Evolutionary conservation across 2,329 filamentous ascomycete genomes (phyloP), one percentile per base, ranked within the genome.

Genomic region (Xylaria digitata): DNA sequence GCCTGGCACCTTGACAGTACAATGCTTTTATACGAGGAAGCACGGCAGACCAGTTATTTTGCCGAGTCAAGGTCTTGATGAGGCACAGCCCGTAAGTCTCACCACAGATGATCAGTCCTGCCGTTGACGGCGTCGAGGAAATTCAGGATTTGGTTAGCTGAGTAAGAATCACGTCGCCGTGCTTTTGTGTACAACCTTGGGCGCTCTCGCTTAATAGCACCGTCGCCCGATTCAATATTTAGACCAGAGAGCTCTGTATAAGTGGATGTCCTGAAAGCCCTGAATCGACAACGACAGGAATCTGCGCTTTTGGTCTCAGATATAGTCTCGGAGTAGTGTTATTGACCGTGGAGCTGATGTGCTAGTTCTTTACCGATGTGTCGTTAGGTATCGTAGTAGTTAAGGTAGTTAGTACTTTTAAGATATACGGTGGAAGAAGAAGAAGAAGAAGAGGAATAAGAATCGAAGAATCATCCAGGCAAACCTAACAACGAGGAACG

Each of bases 11-110:
- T 46, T 63, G 32, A 58, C 42, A 48, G 59, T 34, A 61, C 43
- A 37, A 30, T 43, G 54, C 53, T 61, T 56, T 62, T 52, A 65
- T 62, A 61, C 11, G 49, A 53, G 45, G 13, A 63, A 57, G 52
- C 43, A 63, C 49, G 46, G 52, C 19, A 50, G 26, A 23, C 37
- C 15, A 37, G 32, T 60, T 63, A 42, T 26, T 54, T 66, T 68
- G 71, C 69, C 70, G 69, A 70, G 50, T 72, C 68, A 74, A 72
- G 66, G 58, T 59, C 70, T 68, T 63, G 65, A 26, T 21, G 69
- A 70, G 69, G 70, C 71, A 71, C 70, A 74, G 70, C 61, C 71
- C 62, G 60, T 63, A 61, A 69, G 69, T 68, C 70, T 71, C 56
- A 73, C 69, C 72, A 73, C 65, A 64, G 63, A 57, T 30, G 66